Evolutionary conservation across 2,329 filamentous ascomycete genomes (phyloP).

Genomic region (Trichoderma sp.): DNA sequence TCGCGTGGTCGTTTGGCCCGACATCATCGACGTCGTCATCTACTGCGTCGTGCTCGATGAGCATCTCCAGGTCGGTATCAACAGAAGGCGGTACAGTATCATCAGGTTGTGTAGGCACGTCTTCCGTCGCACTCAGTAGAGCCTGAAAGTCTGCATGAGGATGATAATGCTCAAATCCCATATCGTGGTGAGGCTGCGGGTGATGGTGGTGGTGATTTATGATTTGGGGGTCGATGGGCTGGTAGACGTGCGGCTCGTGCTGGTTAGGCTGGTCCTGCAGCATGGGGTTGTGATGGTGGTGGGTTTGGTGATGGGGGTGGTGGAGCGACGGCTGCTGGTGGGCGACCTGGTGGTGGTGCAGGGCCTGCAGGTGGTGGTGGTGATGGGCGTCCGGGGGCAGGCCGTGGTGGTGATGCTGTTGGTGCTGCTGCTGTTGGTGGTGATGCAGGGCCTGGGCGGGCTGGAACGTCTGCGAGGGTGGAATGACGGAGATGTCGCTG

Average conservation of each 20-base stretch:
- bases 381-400: background rate
- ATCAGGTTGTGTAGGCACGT: conserved; percentile 28
- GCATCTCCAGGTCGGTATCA: conserved; percentile 52
- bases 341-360: conserved; percentile 29
- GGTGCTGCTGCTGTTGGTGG: conserved; percentile 25
- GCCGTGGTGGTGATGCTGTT: conserved; percentile 21
- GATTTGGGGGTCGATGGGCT: conserved; percentile 53
- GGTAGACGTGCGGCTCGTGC: conserved; percentile 41
- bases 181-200: conserved; percentile 27
- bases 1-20: background rate
- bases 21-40: conserved; percentile 35
- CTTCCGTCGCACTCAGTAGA: conserved; percentile 49
- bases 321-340: conserved; percentile 51
- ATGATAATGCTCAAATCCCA: conserved; percentile 42
- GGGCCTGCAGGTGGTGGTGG: conserved; percentile 34
- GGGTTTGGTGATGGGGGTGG: conserved; percentile 31
- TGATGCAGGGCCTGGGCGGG: conserved; percentile 23
- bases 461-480: conserved; percentile 40
- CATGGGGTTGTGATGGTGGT: conserved; percentile 36
- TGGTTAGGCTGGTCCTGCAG: conserved; percentile 33
- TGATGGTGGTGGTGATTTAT: conserved; percentile 22
- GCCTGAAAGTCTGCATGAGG: conserved; percentile 53
- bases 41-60: conserved; percentile 47
- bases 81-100: conserved; percentile 42
- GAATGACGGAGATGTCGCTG: conserved; percentile 46